Conservation (phyloP, 768 basidiomycete species). For the Heimioporus sp. region DNA sequence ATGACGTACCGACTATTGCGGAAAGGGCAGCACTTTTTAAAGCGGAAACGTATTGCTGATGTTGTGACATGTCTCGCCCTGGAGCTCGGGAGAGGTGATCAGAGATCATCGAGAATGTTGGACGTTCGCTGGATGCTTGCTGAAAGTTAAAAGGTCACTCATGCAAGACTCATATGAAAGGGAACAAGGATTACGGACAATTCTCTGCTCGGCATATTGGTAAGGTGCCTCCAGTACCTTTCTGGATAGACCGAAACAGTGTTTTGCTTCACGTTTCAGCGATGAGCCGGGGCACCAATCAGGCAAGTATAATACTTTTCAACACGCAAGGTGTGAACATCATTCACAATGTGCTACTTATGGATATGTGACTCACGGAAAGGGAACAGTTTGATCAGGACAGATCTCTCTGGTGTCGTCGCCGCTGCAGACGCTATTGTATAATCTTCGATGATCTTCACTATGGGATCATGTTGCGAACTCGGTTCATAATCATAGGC, state of each 20-base stretch:
- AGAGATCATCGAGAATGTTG: constrained; percentile 1
- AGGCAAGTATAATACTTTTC: constrained; percentile 22
- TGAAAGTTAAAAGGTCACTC: background rate
- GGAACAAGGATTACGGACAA: background rate
- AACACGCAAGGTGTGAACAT: background rate
- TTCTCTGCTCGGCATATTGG: background rate
- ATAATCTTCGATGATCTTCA: background rate
- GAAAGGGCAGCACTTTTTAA: constrained; percentile 1
- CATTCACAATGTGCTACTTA: too few relatives aligned
- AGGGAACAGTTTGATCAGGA: constrained; percentile 3
- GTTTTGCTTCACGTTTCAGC: background rate
- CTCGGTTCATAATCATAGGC: constrained; percentile 9
- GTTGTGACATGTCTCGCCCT: background rate
- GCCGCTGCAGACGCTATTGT: background rate
- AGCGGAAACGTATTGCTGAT: background rate
- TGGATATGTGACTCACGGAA: constrained; percentile 1
- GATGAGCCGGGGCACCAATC: constrained; percentile 17
- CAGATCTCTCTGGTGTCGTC: constrained; percentile 1
- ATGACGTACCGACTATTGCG: constrained; percentile 1
- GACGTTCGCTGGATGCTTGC: background rate
- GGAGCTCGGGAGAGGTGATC: constrained; percentile 1
- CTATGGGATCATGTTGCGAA: constrained; percentile 4
- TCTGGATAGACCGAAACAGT: background rate
- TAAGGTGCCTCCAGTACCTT: constrained; percentile 2
- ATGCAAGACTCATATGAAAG: background rate